These are phyloP conservation scores for Gymnopilus junonius DNA, from an alignment of 768 basidiomycete species.

Conservation along the genomic window DNA sequence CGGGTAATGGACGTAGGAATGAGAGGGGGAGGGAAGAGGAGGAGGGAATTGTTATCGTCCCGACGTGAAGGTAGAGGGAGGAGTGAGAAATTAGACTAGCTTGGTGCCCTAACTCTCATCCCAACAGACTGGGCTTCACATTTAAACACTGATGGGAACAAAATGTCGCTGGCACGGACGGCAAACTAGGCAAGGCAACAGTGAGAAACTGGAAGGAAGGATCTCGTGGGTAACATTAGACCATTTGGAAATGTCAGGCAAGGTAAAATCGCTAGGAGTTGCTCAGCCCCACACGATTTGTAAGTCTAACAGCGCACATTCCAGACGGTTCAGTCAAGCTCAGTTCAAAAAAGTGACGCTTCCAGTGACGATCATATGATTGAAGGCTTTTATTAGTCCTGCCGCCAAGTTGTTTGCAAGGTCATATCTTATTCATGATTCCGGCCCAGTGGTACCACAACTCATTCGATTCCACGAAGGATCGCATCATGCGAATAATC, in stretches of 20 bases:
- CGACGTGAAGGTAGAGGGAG: slow-evolving; percentile 24
- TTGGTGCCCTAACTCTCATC: slow-evolving; percentile 21
- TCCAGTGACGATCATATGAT: not conserved
- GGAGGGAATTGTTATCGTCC: slow-evolving; percentile 20
- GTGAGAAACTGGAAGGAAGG: slow-evolving; percentile 13
- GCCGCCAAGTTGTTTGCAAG: not conserved
- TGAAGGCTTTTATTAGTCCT: not conserved
- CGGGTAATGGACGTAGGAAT: slow-evolving; percentile 3
- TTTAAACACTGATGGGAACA: slow-evolving; percentile 17
- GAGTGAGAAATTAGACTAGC: slow-evolving; percentile 26
- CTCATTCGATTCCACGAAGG: not conserved
- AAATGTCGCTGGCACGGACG: not conserved
- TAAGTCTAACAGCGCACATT: not conserved
- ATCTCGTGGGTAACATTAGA: slow-evolving; percentile 12
- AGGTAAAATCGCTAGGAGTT: not conserved
- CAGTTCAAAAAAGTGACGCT: not conserved
- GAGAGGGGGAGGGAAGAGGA: slow-evolving; percentile 15
- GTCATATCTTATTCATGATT: not conserved
- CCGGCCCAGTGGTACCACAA: not conserved
- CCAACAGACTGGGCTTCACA: slow-evolving; percentile 22
- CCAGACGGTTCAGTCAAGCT: not conserved
- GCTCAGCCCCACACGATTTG: slow-evolving; percentile 11
- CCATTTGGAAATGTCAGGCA: slow-evolving; percentile 11
- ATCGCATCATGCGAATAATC: not conserved
- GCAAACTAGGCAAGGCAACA: slow-evolving; percentile 6